phyloP scores from a whole-genome alignment of 1,284 basidiomycete species.

The Cryptococcus sp. region DNA sequence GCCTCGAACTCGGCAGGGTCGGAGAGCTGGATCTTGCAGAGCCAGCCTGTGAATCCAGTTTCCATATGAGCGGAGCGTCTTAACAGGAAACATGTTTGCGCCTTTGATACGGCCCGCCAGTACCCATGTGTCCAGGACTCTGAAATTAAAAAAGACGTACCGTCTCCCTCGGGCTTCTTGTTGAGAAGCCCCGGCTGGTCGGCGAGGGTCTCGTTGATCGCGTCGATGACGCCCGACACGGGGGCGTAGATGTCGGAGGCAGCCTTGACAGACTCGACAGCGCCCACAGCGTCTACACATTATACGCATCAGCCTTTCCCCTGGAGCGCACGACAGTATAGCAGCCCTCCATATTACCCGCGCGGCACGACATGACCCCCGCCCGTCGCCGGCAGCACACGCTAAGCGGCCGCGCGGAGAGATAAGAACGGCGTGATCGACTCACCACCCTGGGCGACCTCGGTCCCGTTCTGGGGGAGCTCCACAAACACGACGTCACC shows the following conservation, averaged over 20 bases:
- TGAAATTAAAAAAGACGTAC: slow-evolving; percentile 61
- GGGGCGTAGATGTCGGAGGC: slow-evolving; percentile 97
- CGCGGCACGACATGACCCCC: not conserved
- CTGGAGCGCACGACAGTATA: not conserved
- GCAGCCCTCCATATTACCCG: not conserved
- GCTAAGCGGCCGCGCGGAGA: slow-evolving; percentile 1
- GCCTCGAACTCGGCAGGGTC: slow-evolving; percentile 71
- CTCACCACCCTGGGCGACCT: slow-evolving; percentile 74
- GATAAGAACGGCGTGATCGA: slow-evolving; percentile 1
- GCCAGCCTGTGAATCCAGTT: slow-evolving; percentile 67
- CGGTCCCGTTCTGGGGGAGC: slow-evolving; percentile 67
- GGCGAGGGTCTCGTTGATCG: slow-evolving; percentile 72
- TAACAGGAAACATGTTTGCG: not conserved
- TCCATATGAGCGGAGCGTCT: not conserved
- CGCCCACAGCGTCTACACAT: slow-evolving; percentile 76
- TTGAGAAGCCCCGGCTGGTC: slow-evolving; percentile 78
- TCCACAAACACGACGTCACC: slow-evolving; percentile 99
- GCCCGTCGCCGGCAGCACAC: not conserved
- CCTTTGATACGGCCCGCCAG: no score
- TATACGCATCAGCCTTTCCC: not conserved
- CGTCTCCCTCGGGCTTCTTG: slow-evolving; percentile 80
- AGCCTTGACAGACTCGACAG: slow-evolving; percentile 97
- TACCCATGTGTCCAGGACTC: no score
- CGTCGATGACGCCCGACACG: slow-evolving; percentile 75
- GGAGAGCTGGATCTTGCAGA: slow-evolving; percentile 86